Conservation (phyloP, 345 rosid species). For the Dipteronia sinensis region DNA sequence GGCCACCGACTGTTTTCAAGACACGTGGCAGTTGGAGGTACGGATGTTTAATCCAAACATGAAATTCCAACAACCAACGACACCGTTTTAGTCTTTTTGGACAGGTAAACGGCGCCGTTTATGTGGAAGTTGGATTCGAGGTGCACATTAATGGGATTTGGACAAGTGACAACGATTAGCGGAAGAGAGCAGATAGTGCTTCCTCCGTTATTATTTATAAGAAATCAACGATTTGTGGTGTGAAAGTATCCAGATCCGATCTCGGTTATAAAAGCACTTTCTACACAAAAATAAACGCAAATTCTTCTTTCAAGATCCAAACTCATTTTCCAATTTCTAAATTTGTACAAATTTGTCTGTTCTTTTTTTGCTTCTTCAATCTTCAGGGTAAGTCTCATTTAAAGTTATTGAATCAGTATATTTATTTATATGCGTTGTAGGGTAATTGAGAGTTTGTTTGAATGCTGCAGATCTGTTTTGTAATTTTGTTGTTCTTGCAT, state of each 20-base stretch:
- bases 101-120: background rate
- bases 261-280: background rate
- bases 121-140: background rate
- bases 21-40: slow-evolving; percentile 9
- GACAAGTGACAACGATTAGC: background rate
- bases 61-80: background rate
- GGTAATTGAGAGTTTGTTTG: background rate
- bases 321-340: too few relatives aligned
- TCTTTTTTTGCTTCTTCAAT: background rate
- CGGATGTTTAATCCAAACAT: too few relatives aligned
- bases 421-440: background rate
- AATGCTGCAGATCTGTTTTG: slow-evolving; percentile 4
- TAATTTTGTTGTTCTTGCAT: background rate
- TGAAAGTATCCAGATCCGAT: slow-evolving; percentile 7
- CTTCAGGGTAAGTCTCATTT: background rate
- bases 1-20: background rate
- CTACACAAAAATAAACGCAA: background rate
- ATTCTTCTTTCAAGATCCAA: too few relatives aligned
- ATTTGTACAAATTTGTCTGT: background rate
- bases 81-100: background rate
- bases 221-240: background rate
- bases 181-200: background rate
- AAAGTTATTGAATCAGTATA: background rate
- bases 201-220: background rate
- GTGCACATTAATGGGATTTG: background rate